Evolutionary conservation across 2,329 filamentous ascomycete genomes (phyloP), one percentile per base, ranked within the genome.

Genomic region (Domatiomyces catenatus): DNA sequence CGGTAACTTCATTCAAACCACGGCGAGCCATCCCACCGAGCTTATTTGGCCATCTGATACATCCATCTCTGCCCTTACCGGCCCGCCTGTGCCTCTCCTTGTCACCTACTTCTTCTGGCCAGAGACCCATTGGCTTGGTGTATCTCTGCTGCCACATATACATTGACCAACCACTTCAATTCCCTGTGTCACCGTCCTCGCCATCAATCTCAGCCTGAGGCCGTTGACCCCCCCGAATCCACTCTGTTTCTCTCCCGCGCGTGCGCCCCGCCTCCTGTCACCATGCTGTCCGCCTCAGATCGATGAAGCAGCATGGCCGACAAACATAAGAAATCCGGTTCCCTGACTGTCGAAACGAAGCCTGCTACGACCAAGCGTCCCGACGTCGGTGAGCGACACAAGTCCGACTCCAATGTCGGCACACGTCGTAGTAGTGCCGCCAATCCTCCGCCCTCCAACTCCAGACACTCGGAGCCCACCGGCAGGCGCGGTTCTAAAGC

Each of bases 361-460:
- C 47, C 24, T 48, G 47, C 55, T 39, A 39, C 54, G 12, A 45
- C 49, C 19, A 52, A 44, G 15, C 50, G 55, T 44, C 50, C 57
- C 45, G 53, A 46, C 42, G 47, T 51, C 19, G 57, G 56, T 19
- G 58, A 59, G 19, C 54, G 56, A 17, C 57, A 58, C 48, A 54
- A 61, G 42, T 60, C 59, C 45, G 54, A 49, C 46, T 55, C 56
- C 15, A 48, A 52, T 22, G 50, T 52, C 44, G 54, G 52, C 47
- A 56, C 54, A 47, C 54, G 48, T 5, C 54, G 54, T 43, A 50
- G 54, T 18, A 57, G 55, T 42, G 53, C 56, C 20, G 28, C 51
- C 24, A 52, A 54, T 46, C 58, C 50, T 43, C 50, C 32, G 20
- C 55, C 54, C 32, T 51, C 55, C 26, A 43, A 43, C 28, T 47